Base-by-base conservation (phyloP, 1,139 yeast genomes). In the Protomyces lactucae-debilis region DNA sequence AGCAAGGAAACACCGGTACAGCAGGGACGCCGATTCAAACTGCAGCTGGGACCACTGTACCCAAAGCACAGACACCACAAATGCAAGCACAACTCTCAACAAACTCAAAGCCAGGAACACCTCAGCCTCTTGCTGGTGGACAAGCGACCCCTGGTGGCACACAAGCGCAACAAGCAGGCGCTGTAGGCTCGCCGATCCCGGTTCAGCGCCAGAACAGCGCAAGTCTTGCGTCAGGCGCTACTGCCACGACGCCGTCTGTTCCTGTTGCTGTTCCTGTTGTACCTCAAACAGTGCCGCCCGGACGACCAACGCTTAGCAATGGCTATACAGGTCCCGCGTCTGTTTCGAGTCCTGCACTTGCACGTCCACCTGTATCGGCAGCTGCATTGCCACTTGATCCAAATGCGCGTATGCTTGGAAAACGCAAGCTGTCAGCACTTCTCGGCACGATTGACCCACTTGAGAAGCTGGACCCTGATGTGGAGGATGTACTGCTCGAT, bases 391-490 rank as follows among this genome's bases (percentile, higher is more conserved):
- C 67, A 36, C 54, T 55, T 36, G 64, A 59, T 25, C 55, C 63
- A 16, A 59, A 55, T 39, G 54, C 55, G 8, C 25, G 57, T 28
- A 52, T 92, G 2, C 79, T 93, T 71, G 88, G 95, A 40, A 93
- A 93, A 75, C 80, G 99, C 63, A 93, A 93, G 73, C 79, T 93
- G 67, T 82, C 88, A 65, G 99, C 93, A 72, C 79, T 93, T 67
- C 95, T 93, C 6, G 85, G 86, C 70, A 83, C 88, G 2, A 88
- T 91, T 8, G 66, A 66, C n/a, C 64, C 68, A 14, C 91, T 92
- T 6, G 83, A 69, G 68, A 56, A 56, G 39, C 86, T 3, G 92
- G 88, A 73, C 91, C 88, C 74, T 32, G 67, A 65, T 43, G 69
- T 63, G 35, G 67, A 64, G 53, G 67, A 59, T 92, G 93, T 36